Conservation (phyloP, 2,329 filamentous ascomycete genomes). For the Nothopassalora personata region DNA sequence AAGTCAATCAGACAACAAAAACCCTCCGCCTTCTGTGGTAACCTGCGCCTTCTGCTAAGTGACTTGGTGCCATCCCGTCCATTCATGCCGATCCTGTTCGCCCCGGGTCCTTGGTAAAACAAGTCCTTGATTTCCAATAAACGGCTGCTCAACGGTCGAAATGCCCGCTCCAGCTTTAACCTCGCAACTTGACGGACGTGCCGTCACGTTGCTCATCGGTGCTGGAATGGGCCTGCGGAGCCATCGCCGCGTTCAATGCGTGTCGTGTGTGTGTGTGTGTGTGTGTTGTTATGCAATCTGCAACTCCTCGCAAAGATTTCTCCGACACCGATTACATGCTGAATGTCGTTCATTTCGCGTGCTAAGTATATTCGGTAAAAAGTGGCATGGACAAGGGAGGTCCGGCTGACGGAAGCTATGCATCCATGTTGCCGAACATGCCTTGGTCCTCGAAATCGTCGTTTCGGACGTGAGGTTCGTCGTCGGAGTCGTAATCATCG, state of each 20-base stretch:
- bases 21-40: background rate
- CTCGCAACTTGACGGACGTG: constrained; percentile 23
- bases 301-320: constrained; percentile 14
- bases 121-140: background rate
- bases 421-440: constrained; percentile 95
- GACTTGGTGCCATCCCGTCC: background rate
- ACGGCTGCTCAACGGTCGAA: constrained; percentile 27
- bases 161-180: constrained; percentile 31
- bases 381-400: background rate
- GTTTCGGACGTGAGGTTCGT: constrained; percentile 49
- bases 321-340: constrained; percentile 3
- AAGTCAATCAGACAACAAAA: background rate
- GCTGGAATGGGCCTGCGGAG: constrained; percentile 19
- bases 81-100: background rate
- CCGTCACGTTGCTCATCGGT: constrained; percentile 23
- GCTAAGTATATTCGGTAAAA: background rate
- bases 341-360: background rate
- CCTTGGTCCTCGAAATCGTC: constrained; percentile 81
- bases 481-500: constrained; percentile 40
- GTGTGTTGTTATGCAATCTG: constrained; percentile 12
- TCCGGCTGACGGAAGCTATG: constrained; percentile 42
- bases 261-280: constrained; percentile 16
- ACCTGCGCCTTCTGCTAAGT: background rate
- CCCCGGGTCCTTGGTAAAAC: background rate
- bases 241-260: constrained; percentile 16